phyloP scores from a whole-genome alignment of 2,329 filamentous ascomycete genomes.

The Pseudomassariella vexata region DNA sequence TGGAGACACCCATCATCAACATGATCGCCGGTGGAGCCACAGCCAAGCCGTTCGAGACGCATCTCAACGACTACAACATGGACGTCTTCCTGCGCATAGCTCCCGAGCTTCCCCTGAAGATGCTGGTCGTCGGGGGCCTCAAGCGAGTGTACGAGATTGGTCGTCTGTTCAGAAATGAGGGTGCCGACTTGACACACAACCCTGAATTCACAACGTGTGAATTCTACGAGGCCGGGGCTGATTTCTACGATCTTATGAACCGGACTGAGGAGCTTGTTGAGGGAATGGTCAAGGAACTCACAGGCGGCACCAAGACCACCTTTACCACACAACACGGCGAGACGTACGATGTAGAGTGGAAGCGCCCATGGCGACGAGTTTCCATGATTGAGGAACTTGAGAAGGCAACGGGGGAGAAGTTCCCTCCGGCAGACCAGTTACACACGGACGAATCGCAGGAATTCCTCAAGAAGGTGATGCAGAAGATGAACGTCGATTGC shows the following conservation, averaged over 20 bases:
- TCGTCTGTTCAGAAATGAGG: slow-evolving; percentile 92
- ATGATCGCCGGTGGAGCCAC: slow-evolving; percentile 93
- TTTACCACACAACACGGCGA: slow-evolving; percentile 86
- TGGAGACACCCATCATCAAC: slow-evolving; percentile 98
- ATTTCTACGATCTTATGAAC: slow-evolving; percentile 86
- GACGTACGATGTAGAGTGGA: slow-evolving; percentile 90
- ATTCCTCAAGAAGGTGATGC: slow-evolving; percentile 57
- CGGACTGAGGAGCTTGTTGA: slow-evolving; percentile 92
- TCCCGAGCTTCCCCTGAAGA: slow-evolving; percentile 95
- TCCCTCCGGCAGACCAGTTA: slow-evolving; percentile 81
- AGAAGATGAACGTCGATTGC: slow-evolving; percentile 89
- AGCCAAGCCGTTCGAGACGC: slow-evolving; percentile 88
- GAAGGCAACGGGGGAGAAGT: slow-evolving; percentile 85
- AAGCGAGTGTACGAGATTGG: slow-evolving; percentile 95
- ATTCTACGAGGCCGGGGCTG: slow-evolving; percentile 92
- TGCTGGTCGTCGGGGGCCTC: slow-evolving; percentile 87
- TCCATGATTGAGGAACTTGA: slow-evolving; percentile 96
- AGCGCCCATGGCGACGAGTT: slow-evolving; percentile 84
- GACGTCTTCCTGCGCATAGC: slow-evolving; percentile 93
- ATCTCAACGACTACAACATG: slow-evolving; percentile 95
- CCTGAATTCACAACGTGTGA: slow-evolving; percentile 97
- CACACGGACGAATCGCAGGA: slow-evolving; percentile 85
- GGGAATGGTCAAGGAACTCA: slow-evolving; percentile 80
- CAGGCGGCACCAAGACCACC: slow-evolving; percentile 76
- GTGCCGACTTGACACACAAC: slow-evolving; percentile 90